Conservation (phyloP, 768 basidiomycete species). For the Chlorophyllum brunneum region DNA sequence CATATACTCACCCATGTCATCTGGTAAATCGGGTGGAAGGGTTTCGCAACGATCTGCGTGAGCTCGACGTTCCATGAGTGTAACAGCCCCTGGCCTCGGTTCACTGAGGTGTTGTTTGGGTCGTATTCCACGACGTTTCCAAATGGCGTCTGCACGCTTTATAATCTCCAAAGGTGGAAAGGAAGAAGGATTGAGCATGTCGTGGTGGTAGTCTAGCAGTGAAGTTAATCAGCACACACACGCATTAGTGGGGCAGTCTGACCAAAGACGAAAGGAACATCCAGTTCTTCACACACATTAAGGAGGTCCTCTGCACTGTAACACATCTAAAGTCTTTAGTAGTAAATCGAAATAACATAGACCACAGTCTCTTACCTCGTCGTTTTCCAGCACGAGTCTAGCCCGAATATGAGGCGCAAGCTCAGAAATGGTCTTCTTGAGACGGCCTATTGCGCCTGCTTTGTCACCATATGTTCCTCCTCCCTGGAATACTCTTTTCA, state of each 20-base stretch:
- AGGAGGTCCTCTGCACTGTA: conserved; percentile 88
- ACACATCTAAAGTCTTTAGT: conserved; percentile 46
- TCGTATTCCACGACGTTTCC: conserved; percentile 68
- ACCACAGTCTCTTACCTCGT: conserved; percentile 54
- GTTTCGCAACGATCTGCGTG: conserved; percentile 79
- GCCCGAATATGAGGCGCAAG: conserved; percentile 62
- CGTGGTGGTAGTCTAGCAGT: conserved; percentile 77
- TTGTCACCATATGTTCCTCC: conserved; percentile 87
- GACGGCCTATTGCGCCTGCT: conserved; percentile 57
- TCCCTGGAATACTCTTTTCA: conserved; percentile 38
- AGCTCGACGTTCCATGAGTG: conserved; percentile 81
- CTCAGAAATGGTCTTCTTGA: conserved; percentile 64
- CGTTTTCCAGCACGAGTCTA: conserved; percentile 89
- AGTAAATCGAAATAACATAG: no score
- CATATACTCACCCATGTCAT: conserved; percentile 53
- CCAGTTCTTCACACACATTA: conserved; percentile 80
- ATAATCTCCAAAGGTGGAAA: conserved; percentile 65
- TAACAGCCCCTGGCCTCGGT: conserved; percentile 79
- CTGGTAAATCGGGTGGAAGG: conserved; percentile 60
- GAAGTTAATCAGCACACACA: neutral
- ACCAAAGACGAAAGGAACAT: conserved; percentile 69
- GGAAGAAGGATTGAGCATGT: conserved; percentile 61
- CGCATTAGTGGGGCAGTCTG: conserved; percentile 14
- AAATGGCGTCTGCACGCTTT: conserved; percentile 70
- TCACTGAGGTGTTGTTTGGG: conserved; percentile 94